Evolutionary conservation across 2,329 filamentous ascomycete genomes (phyloP).

Genomic region (Fusarium guadeloupense): DNA sequence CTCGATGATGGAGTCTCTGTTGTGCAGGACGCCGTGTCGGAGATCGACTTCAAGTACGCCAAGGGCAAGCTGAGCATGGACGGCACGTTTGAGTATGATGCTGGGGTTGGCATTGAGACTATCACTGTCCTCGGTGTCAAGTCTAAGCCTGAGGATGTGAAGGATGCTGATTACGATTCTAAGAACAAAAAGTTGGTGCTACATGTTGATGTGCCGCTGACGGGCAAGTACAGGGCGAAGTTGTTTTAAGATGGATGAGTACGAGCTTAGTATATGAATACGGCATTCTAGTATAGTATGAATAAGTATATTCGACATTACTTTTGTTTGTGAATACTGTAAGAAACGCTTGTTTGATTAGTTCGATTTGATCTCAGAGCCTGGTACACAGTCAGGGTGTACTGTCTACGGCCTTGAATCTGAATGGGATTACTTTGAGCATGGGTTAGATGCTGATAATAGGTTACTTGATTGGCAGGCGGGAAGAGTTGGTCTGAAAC

Average conservation of each 20-base stretch:
- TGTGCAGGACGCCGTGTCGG: conserved; percentile 62
- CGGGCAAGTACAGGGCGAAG: conserved; percentile 11
- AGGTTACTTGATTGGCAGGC: too few species aligned
- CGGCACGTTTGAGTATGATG: conserved; percentile 64
- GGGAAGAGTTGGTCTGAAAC: too few species aligned
- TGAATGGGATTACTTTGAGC: too few species aligned
- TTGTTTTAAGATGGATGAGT: neutral
- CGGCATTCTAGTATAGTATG: neutral
- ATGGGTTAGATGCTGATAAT: too few species aligned
- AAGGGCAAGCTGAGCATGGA: conserved; percentile 59
- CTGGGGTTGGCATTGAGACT: conserved; percentile 54
- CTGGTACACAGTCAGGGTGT: too few species aligned
- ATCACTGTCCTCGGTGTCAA: conserved; percentile 58
- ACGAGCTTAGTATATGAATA: neutral
- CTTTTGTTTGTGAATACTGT: too few species aligned
- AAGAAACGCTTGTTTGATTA: too few species aligned
- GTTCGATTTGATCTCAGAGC: too few species aligned
- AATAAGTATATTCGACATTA: neutral
- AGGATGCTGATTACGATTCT: conserved; percentile 34
- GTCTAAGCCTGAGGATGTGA: conserved; percentile 11
- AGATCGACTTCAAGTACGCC: conserved; percentile 69
- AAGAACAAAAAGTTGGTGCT: conserved; percentile 39
- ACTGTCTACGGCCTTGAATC: too few species aligned
- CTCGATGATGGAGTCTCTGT: conserved; percentile 78
- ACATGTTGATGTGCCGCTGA: conserved; percentile 35